Conservation (phyloP, 352 stramenopile genomes). For the Globisporangium cylindrosporum region DNA sequence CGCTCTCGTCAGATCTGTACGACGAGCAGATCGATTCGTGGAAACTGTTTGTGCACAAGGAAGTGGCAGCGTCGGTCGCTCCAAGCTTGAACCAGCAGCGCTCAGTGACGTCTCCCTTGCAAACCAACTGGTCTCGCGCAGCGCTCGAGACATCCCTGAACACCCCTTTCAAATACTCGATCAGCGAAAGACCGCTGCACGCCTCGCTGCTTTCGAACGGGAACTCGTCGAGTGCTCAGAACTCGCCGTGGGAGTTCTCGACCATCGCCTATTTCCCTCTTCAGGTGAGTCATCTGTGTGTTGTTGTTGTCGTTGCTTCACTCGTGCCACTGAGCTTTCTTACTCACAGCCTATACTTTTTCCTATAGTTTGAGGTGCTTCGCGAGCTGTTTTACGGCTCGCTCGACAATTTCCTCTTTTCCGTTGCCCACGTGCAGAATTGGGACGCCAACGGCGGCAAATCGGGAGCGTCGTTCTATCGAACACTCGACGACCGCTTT, state of each 20-base stretch:
- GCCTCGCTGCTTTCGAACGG: conserved; percentile 49
- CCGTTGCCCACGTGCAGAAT: conserved; percentile 72
- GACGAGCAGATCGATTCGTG: conserved; percentile 65
- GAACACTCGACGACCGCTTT: conserved; percentile 95
- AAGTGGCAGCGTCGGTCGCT: conserved; percentile 26
- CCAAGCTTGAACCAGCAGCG: conserved; percentile 7
- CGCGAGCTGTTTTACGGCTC: conserved; percentile 86
- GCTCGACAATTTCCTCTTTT: conserved; percentile 70
- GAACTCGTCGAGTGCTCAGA: conserved; percentile 26
- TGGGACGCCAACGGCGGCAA: conserved; percentile 97
- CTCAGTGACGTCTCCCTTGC: conserved; percentile 26
- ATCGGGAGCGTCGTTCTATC: conserved; percentile 95
- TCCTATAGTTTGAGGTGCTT: conserved; percentile 88
- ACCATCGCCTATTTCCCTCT: conserved; percentile 75
- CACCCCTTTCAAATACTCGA: conserved; percentile 60
- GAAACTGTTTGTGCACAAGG: conserved; percentile 56
- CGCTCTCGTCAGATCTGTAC: conserved; percentile 90
- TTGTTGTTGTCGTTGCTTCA: neutral
- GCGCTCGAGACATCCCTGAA: conserved; percentile 54
- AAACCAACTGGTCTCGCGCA: conserved; percentile 66
- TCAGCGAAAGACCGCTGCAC: conserved; percentile 59
- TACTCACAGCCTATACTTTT: neutral
- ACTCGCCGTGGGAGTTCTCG: conserved; percentile 66
- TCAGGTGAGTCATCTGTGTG: conserved; percentile 39
- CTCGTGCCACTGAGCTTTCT: neutral